Conservation (phyloP, 352 stramenopile genomes). For the Pythium sp. region DNA sequence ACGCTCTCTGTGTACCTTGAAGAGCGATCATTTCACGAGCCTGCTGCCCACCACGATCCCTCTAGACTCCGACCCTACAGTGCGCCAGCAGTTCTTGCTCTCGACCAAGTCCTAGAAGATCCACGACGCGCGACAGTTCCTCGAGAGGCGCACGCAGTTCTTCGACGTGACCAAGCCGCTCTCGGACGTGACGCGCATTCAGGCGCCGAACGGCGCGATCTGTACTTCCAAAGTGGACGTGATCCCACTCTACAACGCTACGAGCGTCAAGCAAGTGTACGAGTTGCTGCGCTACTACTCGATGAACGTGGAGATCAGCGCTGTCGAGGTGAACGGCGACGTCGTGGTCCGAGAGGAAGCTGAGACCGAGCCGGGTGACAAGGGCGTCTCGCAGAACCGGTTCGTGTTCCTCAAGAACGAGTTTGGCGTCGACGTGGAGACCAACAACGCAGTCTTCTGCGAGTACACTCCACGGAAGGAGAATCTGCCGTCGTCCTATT, state of each 20-base stretch:
- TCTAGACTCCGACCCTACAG: background rate
- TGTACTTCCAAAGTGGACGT: constrained; percentile 31
- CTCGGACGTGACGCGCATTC: constrained; percentile 30
- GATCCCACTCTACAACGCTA: constrained; percentile 9
- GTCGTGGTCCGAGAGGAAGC: constrained; percentile 14
- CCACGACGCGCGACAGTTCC: constrained; percentile 18
- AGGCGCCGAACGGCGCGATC: background rate
- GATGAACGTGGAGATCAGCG: constrained; percentile 14
- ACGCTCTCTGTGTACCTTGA: background rate
- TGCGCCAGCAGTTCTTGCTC: background rate
- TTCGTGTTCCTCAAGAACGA: constrained; percentile 3
- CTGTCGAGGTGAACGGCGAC: constrained; percentile 11
- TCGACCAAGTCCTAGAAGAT: background rate
- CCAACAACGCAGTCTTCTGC: constrained; percentile 13
- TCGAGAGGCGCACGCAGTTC: constrained; percentile 23
- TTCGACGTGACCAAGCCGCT: constrained; percentile 18
- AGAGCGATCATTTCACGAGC: background rate
- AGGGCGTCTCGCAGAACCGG: constrained; percentile 7
- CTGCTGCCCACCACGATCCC: background rate
- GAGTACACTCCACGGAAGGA: constrained; percentile 2
- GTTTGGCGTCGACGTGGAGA: background rate
- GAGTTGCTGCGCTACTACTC: constrained; percentile 8
- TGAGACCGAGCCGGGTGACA: background rate
- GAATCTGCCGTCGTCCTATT: background rate
- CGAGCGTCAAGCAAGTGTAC: constrained; percentile 16